These are phyloP conservation scores for Emiliania huxleyi DNA, from an alignment of 78 protist genomes.

Conservation along the genomic window DNA sequence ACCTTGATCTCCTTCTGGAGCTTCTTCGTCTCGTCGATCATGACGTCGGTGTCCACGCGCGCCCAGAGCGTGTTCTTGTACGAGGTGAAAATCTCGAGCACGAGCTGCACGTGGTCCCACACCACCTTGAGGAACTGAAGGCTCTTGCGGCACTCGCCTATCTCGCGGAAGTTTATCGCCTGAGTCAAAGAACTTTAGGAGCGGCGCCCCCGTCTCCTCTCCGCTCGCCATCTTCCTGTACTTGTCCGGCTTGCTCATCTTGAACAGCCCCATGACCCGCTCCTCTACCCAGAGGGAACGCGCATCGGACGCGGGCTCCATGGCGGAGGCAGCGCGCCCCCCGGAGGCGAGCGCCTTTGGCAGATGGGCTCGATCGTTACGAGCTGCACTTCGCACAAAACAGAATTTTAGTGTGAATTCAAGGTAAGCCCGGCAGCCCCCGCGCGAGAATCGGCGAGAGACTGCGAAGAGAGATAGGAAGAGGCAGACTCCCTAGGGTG, in stretches of 20 bases:
- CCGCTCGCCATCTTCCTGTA: neutral
- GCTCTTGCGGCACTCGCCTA: slow-evolving; percentile 35
- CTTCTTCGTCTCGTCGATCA: slow-evolving; percentile 60
- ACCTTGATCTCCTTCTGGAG: slow-evolving; percentile 33
- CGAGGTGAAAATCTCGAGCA: neutral
- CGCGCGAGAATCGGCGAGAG: too few species aligned
- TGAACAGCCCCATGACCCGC: neutral
- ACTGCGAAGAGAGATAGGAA: too few species aligned
- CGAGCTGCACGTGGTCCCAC: slow-evolving; percentile 71
- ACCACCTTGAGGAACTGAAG: slow-evolving; percentile 40
- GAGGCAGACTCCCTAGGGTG: too few species aligned
- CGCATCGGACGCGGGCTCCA: neutral
- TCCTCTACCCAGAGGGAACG: neutral
- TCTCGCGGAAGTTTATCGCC: slow-evolving; percentile 10
- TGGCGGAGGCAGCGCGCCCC: neutral
- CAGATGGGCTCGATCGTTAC: too few species aligned
- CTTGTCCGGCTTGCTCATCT: neutral
- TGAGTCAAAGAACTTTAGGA: neutral
- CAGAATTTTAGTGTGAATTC: too few species aligned
- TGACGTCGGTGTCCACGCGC: slow-evolving; percentile 50
- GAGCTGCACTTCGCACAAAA: too few species aligned
- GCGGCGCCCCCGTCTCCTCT: neutral
- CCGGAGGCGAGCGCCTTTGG: too few species aligned
- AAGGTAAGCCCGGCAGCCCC: too few species aligned
- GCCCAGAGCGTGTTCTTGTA: slow-evolving; percentile 65